These are phyloP conservation scores for Clarireedia paspali DNA, from an alignment of 2,329 filamentous ascomycete genomes.

Conservation along the genomic window DNA sequence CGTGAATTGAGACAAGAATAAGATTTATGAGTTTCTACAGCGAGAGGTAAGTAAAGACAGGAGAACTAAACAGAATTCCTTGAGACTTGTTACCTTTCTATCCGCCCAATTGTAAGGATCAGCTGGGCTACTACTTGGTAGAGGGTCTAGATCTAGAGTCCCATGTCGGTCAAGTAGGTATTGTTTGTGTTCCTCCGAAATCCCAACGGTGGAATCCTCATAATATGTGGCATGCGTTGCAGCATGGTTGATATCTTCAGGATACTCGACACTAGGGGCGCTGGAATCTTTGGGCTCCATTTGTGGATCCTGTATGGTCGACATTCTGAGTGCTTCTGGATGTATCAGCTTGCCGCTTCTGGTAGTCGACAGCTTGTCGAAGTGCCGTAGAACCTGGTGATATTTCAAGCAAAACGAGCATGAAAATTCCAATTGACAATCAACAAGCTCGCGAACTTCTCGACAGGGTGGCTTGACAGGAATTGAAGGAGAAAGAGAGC, in stretches of 20 bases:
- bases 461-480: too few relatives aligned
- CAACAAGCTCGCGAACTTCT: too few relatives aligned
- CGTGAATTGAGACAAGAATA: constrained; percentile 42
- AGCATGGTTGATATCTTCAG: background rate
- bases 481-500: background rate
- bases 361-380: too few relatives aligned
- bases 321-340: background rate
- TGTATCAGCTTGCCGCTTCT: too few relatives aligned
- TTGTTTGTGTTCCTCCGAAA: constrained; percentile 9
- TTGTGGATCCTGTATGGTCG: background rate
- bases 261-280: background rate
- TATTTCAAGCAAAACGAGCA: too few relatives aligned
- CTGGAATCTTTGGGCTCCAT: background rate
- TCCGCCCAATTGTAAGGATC: constrained; percentile 48
- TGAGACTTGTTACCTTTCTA: constrained; percentile 35
- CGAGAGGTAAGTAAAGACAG: too few relatives aligned
- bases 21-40: constrained; percentile 40
- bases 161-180: constrained; percentile 11
- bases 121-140: constrained; percentile 21
- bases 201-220: background rate
- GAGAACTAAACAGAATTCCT: too few relatives aligned
- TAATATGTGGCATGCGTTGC: constrained; percentile 2
- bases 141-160: constrained; percentile 10
- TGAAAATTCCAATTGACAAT: too few relatives aligned
- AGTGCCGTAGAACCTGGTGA: too few relatives aligned